Conservation (phyloP, 1,284 basidiomycete genomes). For the Microbotryum saponariae region DNA sequence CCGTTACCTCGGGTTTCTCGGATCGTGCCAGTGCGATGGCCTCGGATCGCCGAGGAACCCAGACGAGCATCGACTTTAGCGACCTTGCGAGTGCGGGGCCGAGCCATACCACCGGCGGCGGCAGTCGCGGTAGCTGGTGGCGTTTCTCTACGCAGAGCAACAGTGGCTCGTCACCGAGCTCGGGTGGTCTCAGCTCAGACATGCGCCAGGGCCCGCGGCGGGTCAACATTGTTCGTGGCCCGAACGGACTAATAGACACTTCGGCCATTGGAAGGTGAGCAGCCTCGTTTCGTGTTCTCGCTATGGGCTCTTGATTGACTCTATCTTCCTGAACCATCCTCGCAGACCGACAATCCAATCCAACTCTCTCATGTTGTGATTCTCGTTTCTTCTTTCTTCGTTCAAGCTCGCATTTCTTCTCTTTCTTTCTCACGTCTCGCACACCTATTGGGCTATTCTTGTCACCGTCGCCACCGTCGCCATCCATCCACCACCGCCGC, state of each 20-base stretch:
- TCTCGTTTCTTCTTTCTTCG: background rate
- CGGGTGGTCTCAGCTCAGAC: slow-evolving; percentile 6
- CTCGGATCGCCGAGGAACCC: background rate
- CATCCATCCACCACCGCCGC: no score
- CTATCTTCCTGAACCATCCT: background rate
- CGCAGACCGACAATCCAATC: slow-evolving; percentile 24
- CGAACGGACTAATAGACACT: slow-evolving; percentile 15
- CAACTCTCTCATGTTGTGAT: slow-evolving; percentile 31
- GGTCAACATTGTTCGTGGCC: slow-evolving; percentile 16
- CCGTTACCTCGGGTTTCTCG: slow-evolving; percentile 14
- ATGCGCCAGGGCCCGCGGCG: slow-evolving; percentile 16
- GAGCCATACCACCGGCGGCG: slow-evolving; percentile 2
- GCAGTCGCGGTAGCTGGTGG: background rate
- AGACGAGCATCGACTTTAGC: slow-evolving; percentile 4
- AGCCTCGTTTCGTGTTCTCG: background rate
- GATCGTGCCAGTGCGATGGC: background rate
- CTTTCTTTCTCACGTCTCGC: no score
- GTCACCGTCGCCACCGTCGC: no score
- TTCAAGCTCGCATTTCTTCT: no score
- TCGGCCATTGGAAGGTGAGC: slow-evolving; percentile 24
- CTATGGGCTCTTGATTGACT: background rate
- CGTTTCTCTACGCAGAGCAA: background rate
- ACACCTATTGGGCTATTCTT: no score
- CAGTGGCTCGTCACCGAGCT: background rate
- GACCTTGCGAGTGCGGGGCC: slow-evolving; percentile 3